A percentile compares a stretch with the other conserved stretches of the same genome.
phyloP scores from a whole-genome alignment of 306 rosid genomes.

The Pterocarpus santalinus region DNA sequence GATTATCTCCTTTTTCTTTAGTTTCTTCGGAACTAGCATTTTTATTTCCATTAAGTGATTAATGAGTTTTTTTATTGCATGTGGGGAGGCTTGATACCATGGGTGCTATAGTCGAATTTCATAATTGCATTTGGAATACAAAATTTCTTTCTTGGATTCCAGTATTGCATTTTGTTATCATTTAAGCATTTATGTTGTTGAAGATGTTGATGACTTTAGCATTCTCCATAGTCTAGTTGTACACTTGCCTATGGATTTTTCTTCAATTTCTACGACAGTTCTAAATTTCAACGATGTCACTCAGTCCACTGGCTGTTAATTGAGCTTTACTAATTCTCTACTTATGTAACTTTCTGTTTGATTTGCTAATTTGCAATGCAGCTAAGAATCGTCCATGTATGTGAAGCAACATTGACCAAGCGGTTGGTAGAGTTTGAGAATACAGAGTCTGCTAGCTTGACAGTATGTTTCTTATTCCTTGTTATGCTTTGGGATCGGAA shows the following conservation, averaged over 20 bases:
- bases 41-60: background rate
- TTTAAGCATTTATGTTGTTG: slow-evolving; percentile 16
- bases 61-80: background rate
- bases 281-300: slow-evolving; percentile 4
- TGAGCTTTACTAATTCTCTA: background rate
- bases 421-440: slow-evolving; percentile 90
- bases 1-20: background rate
- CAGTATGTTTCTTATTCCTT: slow-evolving; percentile 60
- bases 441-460: slow-evolving; percentile 88
- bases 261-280: slow-evolving; percentile 2
- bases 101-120: background rate
- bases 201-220: slow-evolving; percentile 10
- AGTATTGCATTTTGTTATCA: slow-evolving; percentile 22
- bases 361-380: slow-evolving; percentile 50
- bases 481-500: slow-evolving; percentile 5
- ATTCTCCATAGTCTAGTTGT: slow-evolving; percentile 17
- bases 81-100: background rate
- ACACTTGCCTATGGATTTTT: slow-evolving; percentile 9
- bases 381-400: slow-evolving; percentile 84
- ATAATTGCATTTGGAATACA: background rate
- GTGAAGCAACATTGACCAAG: slow-evolving; percentile 90
- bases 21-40: background rate
- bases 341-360: background rate
- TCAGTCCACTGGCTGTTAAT: background rate
- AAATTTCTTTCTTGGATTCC: background rate